Percentiles rank a stretch among this genome's conserved stretches.
phyloP scores from a whole-genome alignment of 1,284 basidiomycete species.

The Acaromyces ingoldii region DNA sequence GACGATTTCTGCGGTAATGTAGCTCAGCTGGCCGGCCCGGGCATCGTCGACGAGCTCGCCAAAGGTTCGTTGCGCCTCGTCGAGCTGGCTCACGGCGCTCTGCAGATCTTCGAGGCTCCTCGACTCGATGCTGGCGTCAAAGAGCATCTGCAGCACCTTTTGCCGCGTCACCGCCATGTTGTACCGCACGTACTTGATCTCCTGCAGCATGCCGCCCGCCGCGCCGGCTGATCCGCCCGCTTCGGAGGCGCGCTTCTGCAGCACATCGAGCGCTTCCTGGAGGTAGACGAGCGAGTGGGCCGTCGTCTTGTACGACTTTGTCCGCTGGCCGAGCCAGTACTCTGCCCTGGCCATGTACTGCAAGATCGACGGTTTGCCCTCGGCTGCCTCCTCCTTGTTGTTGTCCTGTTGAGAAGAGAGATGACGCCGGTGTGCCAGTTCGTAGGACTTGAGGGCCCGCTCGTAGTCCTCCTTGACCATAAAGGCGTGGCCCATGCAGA shows the following conservation, averaged over 20 bases:
- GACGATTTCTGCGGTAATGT: slow-evolving; percentile 43
- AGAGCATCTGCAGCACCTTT: slow-evolving; percentile 46
- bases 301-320: slow-evolving; percentile 28
- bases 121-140: slow-evolving; percentile 34
- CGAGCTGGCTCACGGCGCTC: slow-evolving; percentile 33
- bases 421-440: slow-evolving; percentile 24
- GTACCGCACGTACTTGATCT: slow-evolving; percentile 40
- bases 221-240: too few relatives aligned
- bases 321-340: slow-evolving; percentile 41
- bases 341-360: slow-evolving; percentile 44
- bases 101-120: slow-evolving; percentile 24
- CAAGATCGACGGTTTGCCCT: slow-evolving; percentile 28
- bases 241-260: slow-evolving; percentile 8
- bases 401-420: neutral
- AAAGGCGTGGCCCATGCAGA: slow-evolving; percentile 49
- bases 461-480: slow-evolving; percentile 47
- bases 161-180: slow-evolving; percentile 47
- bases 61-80: slow-evolving; percentile 23
- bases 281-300: slow-evolving; percentile 32
- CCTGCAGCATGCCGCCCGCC: neutral
- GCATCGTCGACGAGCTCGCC: slow-evolving; percentile 34
- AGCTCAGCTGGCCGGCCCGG: slow-evolving; percentile 27
- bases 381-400: neutral
- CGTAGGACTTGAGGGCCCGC: slow-evolving; percentile 44
- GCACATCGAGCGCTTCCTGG: slow-evolving; percentile 16